Evolutionary conservation across 371 early-diverging fungal genomes (phyloP), one percentile per base, ranked within the genome.

Genomic region (Coemansia sp.): DNA sequence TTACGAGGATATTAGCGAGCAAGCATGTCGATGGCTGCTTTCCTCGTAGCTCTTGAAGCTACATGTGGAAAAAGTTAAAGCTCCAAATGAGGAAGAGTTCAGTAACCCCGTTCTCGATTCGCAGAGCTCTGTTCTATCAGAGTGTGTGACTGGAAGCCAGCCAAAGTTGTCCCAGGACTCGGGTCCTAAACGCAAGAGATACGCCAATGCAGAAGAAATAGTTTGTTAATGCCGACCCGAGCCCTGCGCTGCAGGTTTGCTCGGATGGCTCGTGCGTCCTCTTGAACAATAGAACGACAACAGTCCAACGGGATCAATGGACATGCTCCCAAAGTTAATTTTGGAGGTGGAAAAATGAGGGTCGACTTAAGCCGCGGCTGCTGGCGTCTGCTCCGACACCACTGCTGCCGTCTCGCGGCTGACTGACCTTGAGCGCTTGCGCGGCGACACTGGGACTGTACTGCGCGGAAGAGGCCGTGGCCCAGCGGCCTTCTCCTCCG

Each of bases 341-440:
- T 54, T 54, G 54, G 54, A 53, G 53, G 10, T 2, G 29, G 14
- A 29, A 18, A 18, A 0, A 48, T 16, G 48, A 21, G 48, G 48
- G 16, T 8, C n/a, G 8, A 14, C 21, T 54, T 54, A 54, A 34
- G 56, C 56, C 16, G 56, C n/a, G 4, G 21, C 56, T 10, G 61
- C 29, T 29, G 70, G 11, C 21, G 57, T 55, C 57, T 55, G 57
- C 14, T 50, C 63, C 8, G 55, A 22, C 21, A 65, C 70, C 5
- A 67, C 70, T 51, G 70, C 71, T 6, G 54, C 61, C 27, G 63
- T 67, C 52, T 42, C 58, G 27, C 47, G 64, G 14, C 61, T 61
- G 24, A 59, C 40, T 6, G 76, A 75, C 18, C 76, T 71, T 59
- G 76, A 71, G 66, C 76, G 76, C 67, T 75, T 75, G 47, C 76